Base-by-base conservation (phyloP, 371 early-diverging fungal species). In the Mucor plumbeus region DNA sequence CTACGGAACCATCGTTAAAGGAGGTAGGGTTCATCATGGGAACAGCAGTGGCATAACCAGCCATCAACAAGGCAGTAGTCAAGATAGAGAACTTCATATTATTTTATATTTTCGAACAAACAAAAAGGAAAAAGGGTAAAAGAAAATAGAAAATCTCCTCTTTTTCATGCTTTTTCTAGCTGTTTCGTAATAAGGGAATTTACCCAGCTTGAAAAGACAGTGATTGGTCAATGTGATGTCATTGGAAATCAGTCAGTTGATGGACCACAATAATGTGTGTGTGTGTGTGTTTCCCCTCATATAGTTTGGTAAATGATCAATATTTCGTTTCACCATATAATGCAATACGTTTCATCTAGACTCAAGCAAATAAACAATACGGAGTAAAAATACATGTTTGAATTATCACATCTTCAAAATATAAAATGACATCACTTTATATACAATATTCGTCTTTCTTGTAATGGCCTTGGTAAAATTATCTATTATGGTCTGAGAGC, bases 1-100 rank as follows among this genome's bases (percentile, higher is more conserved):
- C 92, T 34, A 87, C 62, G 61, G 63, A 59, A 33, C 73, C 79
- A 19, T 78, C 77, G 19, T 67, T 55, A 43, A 71, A 78, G 21
- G 71, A 70, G 17, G 65, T 64, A 41, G 78, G 73, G 33, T 60
- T 70, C 4, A 67, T 38, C 73, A 78, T 67, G 11, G 80, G 77
- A 7, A 79, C 64, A 9, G 81, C 81, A 33, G 70, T 62, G 44
- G 68, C 74, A 63, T 74, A 75, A 17, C 71, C 72, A 41, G 76
- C 69, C 64, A 81, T 61, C 9, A 81, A 41, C 31, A 74, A 61
- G 38, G 72, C 75, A 43, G 61, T 41, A 39, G 78, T 47, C 57
- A 74, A 54, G 14, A 71, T 68, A 48, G 67, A 59, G 26, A 69
- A 67, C 47, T 70, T 72, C 76, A 76, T 75, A 17, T 17, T 59